Evolutionary conservation across 345 rosid genomes (phyloP), one percentile per base, ranked within the genome.

Genomic region (Arabis alpina): DNA sequence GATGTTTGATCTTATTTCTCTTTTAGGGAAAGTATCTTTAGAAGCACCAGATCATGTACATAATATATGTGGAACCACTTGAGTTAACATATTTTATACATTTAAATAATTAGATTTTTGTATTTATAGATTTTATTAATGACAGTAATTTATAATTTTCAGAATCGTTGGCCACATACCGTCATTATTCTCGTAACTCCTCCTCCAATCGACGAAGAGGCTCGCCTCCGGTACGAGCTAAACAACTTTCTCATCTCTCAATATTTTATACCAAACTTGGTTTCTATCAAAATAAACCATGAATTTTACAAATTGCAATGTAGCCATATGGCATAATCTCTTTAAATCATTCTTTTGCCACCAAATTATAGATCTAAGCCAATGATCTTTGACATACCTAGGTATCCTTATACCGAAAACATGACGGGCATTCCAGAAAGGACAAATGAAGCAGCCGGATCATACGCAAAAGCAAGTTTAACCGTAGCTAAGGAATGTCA

Each of bases 191-290:
- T 87, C 58, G 82, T 93, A 34, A 84, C 92, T 50, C 98, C 97
- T 24, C 98, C 98, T 63, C 98, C 98, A 4, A 82, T 93, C 14
- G 90, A 91, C 70, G 96, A 93, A 80, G 94, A 80, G 45, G 92
- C 80, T 28, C 97, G 98, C 59, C 87, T 89, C 50, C 62, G 74
- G 98, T 93, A 84, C 27, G 56, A 14, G 57, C 47, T 45, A 45
- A 52, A 8, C 9, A 34, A 42, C 23, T 64, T 54, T 61, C 15
- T 41, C 23, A 9, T 39, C n/a, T 56, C 48, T 28, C 52, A 23
- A 13, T 11, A 10, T 11, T 45, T 27, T 4, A 5, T 27, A 36
- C 15, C 58, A 24, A 59, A 60, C 42, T 59, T 41, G 32, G 15
- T 50, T 32, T 42, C 24, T 9, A 42, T 13, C 14, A 65, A 65